phyloP scores from a whole-genome alignment of 1,284 basidiomycete species.

The Phylloporus sp. region DNA sequence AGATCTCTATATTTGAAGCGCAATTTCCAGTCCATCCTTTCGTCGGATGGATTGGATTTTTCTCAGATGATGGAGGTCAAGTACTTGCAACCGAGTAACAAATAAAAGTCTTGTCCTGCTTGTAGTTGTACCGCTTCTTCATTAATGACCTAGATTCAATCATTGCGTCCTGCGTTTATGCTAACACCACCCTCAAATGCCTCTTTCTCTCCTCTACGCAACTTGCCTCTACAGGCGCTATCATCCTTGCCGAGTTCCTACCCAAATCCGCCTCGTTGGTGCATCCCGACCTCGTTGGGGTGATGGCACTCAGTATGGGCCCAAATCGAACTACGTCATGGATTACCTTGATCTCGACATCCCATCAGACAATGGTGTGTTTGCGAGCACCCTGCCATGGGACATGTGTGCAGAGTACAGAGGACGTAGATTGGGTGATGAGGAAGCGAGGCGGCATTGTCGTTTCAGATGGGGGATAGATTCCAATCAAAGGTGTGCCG shows the following conservation, averaged over 20 bases:
- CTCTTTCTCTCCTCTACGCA: constrained; percentile 89
- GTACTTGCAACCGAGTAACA: neutral
- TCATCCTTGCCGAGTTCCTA: constrained; percentile 95
- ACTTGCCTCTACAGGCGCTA: constrained; percentile 87
- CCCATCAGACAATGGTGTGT: constrained; percentile 87
- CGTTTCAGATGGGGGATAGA: too few relatives aligned
- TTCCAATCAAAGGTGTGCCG: too few relatives aligned
- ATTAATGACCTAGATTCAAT: constrained; percentile 69
- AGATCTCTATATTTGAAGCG: neutral
- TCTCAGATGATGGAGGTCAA: neutral
- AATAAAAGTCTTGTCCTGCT: neutral
- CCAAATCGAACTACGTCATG: constrained; percentile 81
- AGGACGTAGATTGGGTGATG: constrained; percentile 69
- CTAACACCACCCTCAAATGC: constrained; percentile 92
- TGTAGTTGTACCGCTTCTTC: too few relatives aligned
- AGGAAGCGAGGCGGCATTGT: too few relatives aligned
- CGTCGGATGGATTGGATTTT: neutral
- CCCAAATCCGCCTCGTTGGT: constrained; percentile 89
- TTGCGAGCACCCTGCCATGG: constrained; percentile 84
- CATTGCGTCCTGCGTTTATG: constrained; percentile 90
- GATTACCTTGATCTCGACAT: constrained; percentile 95
- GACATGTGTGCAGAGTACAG: constrained; percentile 90
- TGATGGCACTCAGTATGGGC: constrained; percentile 90
- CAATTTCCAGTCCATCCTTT: neutral
- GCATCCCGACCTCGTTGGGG: constrained; percentile 91